These are phyloP conservation scores for Astragalus membranaceus DNA, from an alignment of 306 rosid genomes.

Conservation along the genomic window DNA sequence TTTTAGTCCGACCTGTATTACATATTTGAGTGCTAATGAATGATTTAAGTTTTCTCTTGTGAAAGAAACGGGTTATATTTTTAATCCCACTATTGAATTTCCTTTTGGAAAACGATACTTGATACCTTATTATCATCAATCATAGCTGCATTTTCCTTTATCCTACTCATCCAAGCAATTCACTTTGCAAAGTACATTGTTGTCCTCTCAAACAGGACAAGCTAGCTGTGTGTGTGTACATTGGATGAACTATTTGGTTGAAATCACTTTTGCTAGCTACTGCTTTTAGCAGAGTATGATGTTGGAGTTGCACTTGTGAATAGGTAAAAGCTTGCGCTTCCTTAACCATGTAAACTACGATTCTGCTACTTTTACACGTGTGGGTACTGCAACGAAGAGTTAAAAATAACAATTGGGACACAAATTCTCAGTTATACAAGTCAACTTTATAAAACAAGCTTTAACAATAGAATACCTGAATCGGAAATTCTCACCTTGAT, in stretches of 20 bases:
- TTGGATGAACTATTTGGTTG: background rate
- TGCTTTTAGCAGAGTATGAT: background rate
- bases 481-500: no score
- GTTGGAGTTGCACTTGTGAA: background rate
- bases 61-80: no score
- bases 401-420: no score
- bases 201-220: background rate
- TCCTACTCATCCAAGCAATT: conserved; percentile 5
- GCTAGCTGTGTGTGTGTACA: background rate
- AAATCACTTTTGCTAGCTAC: background rate
- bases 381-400: background rate
- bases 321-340: background rate
- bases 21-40: no score
- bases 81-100: no score
- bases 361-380: background rate
- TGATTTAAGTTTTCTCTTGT: no score
- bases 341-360: background rate
- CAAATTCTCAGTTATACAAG: no score
- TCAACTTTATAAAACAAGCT: no score
- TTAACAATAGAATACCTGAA: no score
- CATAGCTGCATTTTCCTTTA: background rate
- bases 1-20: no score
- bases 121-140: background rate
- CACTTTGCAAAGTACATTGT: background rate
- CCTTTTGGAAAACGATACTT: no score